Evolutionary conservation across 768 basidiomycete species (phyloP).

Genomic region (Xerocomus potaroensis): DNA sequence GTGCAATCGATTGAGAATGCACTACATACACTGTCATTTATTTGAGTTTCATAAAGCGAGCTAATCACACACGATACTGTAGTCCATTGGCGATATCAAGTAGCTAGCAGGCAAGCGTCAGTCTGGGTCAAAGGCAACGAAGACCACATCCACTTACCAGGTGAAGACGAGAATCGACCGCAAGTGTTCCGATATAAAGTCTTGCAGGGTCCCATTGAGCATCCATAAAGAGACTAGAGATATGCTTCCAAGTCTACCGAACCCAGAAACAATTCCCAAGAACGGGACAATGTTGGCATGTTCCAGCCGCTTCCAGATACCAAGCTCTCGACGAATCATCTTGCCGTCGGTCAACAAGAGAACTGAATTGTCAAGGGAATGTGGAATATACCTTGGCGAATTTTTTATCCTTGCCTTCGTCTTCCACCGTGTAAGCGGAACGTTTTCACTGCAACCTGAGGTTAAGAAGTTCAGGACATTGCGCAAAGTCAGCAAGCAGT

Average conservation of each 20-base stretch:
- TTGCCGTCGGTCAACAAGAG: neutral
- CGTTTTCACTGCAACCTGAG: constrained; percentile 8
- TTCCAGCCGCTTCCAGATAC: constrained; percentile 7
- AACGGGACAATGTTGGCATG: constrained; percentile 14
- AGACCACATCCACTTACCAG: constrained; percentile 1
- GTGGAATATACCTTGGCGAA: neutral
- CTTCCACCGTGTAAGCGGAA: constrained; percentile 9
- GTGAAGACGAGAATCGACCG: constrained; percentile 1
- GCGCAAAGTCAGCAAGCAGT: neutral
- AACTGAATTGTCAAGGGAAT: neutral
- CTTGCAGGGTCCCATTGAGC: constrained; percentile 9
- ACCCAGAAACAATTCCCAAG: constrained; percentile 4
- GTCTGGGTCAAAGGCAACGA: neutral
- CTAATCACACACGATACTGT: neutral
- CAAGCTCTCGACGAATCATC: constrained; percentile 14
- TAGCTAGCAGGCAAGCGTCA: neutral
- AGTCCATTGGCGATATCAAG: neutral
- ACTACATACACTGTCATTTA: neutral
- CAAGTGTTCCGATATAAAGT: constrained; percentile 4
- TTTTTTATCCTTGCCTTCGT: neutral
- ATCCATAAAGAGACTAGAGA: constrained; percentile 11
- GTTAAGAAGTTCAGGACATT: neutral
- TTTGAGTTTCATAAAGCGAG: neutral
- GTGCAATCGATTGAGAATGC: constrained; percentile 2
- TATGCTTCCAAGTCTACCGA: constrained; percentile 4